Base-by-base conservation (phyloP, 1,284 basidiomycete genomes). In the Irpex rosettiformis region DNA sequence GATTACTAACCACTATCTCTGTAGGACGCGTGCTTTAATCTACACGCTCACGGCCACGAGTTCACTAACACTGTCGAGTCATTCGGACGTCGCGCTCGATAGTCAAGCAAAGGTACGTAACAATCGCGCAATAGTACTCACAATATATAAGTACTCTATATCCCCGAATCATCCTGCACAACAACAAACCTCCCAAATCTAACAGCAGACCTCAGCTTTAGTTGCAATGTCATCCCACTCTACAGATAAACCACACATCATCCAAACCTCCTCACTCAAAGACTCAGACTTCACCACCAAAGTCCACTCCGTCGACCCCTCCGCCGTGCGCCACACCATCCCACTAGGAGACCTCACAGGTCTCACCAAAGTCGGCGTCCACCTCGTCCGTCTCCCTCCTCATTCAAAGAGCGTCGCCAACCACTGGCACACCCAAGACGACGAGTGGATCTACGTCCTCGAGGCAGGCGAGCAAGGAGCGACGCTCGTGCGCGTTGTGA, bases 391-490 rank as follows among this genome's bases (percentile, higher is more conserved):
- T 27, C 58, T 67, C 22, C 61, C 64, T 3, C 64, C 69, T 3
- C 54, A 61, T 53, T 62, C 60, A 45, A 63, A 60, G 51, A 68
- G 65, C 57, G 62, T 65, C 21, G 63, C 65, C 24, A 48, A 64
- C 25, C 69, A 70, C 61, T 69, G 67, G 64, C 69, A 70, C 59
- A 63, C 54, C 30, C 56, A 62, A 30, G 67, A 69, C 40, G 69
- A 70, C 59, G 69, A 70, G 59, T 70, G 66, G 66, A 62, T 64
- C 56, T 70, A 66, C 59, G 63, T 70, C 55, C 52, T 70, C 52
- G 66, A 69, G 16, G 68, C 68, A 5, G 65, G 64, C 13, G 60
- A 59, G 18, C 18, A 22, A 22, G 65, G 59, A 51, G 65, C 64
- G 2, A 58, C 55, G 21, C 53, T 68, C 27, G 43, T 37, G 4